Conservation (phyloP, 805 yeast genomes). For the Metschnikowia santaceciliae region DNA sequence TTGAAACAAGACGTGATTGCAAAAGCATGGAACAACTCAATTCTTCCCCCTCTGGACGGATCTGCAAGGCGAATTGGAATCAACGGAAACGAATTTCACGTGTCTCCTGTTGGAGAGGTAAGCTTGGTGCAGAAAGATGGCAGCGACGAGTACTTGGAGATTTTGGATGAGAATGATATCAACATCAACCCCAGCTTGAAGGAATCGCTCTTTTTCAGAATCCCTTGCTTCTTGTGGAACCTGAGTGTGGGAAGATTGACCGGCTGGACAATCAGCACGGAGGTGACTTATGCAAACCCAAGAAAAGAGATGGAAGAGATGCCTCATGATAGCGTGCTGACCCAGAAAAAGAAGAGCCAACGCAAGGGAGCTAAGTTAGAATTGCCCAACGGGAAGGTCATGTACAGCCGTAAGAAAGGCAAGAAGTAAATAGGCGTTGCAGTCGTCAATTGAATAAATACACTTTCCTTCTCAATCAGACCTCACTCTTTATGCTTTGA, state of each 20-base stretch:
- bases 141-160: constrained; percentile 29
- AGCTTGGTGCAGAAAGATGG: constrained; percentile 41
- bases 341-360: constrained; percentile 3
- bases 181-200: constrained; percentile 42
- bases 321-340: constrained; percentile 3
- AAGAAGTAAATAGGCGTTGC: constrained; percentile 3
- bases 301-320: constrained; percentile 11
- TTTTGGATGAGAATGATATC: constrained; percentile 47
- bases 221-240: constrained; percentile 46
- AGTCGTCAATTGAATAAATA: constrained; percentile 1
- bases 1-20: constrained; percentile 50
- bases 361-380: constrained; percentile 42
- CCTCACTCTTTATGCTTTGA: constrained; percentile 29
- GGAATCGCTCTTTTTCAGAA: constrained; percentile 44
- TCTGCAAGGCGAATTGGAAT: constrained; percentile 43
- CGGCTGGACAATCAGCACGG: constrained; percentile 17
- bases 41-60: constrained; percentile 48
- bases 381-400: constrained; percentile 61
- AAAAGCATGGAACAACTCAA: constrained; percentile 54
- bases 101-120: constrained; percentile 56
- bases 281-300: constrained; percentile 15
- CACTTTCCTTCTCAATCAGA: not conserved
- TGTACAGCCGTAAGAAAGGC: constrained; percentile 25
- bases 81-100: constrained; percentile 49
- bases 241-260: constrained; percentile 35